These are phyloP conservation scores for Phaffia tasmanica DNA, from an alignment of 768 basidiomycete species.

Conservation along the genomic window DNA sequence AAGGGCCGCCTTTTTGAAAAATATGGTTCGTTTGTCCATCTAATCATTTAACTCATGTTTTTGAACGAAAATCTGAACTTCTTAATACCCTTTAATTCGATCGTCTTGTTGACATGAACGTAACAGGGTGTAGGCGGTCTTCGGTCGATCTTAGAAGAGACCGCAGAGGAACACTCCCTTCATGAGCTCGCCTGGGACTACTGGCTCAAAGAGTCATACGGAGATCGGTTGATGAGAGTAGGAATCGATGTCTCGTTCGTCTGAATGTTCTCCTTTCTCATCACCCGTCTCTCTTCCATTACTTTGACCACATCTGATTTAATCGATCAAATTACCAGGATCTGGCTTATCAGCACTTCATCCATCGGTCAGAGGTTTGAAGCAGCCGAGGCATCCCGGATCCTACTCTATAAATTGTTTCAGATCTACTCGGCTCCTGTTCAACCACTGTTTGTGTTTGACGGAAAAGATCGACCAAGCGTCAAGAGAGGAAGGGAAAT, in stretches of 20 bases:
- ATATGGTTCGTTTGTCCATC: no score
- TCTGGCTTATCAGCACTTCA: constrained; percentile 30
- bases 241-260: constrained; percentile 8
- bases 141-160: neutral
- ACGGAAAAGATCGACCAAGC: constrained; percentile 20
- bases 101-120: no score
- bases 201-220: constrained; percentile 1
- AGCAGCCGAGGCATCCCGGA: constrained; percentile 27
- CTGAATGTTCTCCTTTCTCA: neutral
- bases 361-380: constrained; percentile 30
- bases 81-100: no score
- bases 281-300: neutral
- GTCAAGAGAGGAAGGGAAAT: constrained; percentile 16
- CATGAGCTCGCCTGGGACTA: constrained; percentile 5
- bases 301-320: constrained; percentile 24
- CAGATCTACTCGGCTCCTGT: constrained; percentile 15
- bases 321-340: constrained; percentile 34
- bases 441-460: constrained; percentile 29
- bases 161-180: neutral
- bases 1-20: no score
- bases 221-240: neutral
- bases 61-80: no score
- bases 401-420: constrained; percentile 25
- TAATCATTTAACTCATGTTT: no score
- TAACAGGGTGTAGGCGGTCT: constrained; percentile 8